Base-by-base conservation (phyloP, 2,329 filamentous ascomycete genomes). In the Scedosporium minutisporum region DNA sequence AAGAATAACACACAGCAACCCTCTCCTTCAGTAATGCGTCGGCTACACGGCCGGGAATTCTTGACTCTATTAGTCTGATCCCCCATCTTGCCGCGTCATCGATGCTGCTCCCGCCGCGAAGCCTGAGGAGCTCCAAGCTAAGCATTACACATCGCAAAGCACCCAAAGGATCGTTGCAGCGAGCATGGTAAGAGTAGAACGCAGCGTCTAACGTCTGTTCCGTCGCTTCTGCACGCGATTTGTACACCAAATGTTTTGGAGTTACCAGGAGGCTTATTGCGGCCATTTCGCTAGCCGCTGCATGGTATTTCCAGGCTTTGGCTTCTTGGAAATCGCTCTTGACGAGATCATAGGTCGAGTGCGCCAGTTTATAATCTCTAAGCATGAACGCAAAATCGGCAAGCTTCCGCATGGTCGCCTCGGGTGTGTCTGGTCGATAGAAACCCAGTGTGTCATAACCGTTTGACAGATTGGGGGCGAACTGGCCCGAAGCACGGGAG, bases 301-400 rank as follows among this genome's bases (percentile, higher is more conserved):
- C 95, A 71, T 97, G 91, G 70, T 97, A 90, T 68, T 86, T 91
- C 95, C 95, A 99, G 1, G 95, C 96, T 74, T 97, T 97, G 72
- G 97, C 93, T 71, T 95, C 95, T 70, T 86, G 87, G 73, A 93
- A 99, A 72, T 99, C 96, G 6, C 87, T 84, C 61, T 91, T 86
- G 7, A 99, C 77, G 4, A 99, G 82, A 63, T 99, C 93, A 72
- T 97, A 99, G 0, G 91, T 96, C 12, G 89, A 92, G 68, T 95
- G 85, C 9, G 95, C 91, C 42, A 99, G 78, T 74, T 96, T 97
- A 86, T 89, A 99, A 74, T 99, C 96, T 38, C 95, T 86, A 44
- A 99, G 82, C 93, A 99, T 97, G 70, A 99, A 96, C 10, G 92
- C 88, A 75, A 93, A 97, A 72, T 99, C 95, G 53, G 91, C 95